Evolutionary conservation across 1,284 basidiomycete species (phyloP).

Genomic region (Blastosporella zonata): DNA sequence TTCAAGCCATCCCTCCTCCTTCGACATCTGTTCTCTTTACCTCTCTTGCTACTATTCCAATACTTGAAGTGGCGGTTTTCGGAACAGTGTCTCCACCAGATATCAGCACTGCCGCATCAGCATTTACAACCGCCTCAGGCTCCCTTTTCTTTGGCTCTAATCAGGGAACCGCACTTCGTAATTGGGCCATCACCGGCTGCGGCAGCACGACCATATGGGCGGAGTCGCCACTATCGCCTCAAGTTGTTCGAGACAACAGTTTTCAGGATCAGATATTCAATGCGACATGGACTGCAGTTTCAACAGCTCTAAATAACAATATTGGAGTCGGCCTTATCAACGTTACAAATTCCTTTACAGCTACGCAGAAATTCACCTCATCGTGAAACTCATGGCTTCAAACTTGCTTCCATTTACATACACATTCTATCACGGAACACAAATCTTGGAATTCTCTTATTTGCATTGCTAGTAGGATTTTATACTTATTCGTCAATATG

Average conservation of each 20-base stretch:
- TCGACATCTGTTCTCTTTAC: conserved; percentile 36
- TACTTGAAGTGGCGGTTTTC: conserved; percentile 60
- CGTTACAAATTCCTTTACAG: conserved; percentile 37
- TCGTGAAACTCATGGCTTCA: conserved; percentile 15
- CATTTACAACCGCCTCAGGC: conserved; percentile 49
- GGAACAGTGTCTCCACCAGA: conserved; percentile 50
- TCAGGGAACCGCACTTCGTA: conserved; percentile 43
- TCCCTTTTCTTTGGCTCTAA: conserved; percentile 59
- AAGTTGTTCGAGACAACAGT: conserved; percentile 47
- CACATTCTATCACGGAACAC: neutral
- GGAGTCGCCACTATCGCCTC: conserved; percentile 44
- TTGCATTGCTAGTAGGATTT: conserved; percentile 7
- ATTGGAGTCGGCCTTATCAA: conserved; percentile 36
- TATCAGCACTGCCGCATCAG: conserved; percentile 44
- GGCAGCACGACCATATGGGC: conserved; percentile 47
- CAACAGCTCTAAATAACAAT: conserved; percentile 33
- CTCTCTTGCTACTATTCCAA: conserved; percentile 45
- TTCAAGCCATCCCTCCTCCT: conserved; percentile 40
- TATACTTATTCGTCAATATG: conserved; percentile 16
- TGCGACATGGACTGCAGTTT: conserved; percentile 47
- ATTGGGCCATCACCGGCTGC: conserved; percentile 50
- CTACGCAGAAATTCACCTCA: conserved; percentile 27
- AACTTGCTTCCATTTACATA: conserved; percentile 6
- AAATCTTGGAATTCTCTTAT: conserved; percentile 3
- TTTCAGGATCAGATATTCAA: conserved; percentile 45